Base-by-base conservation (phyloP, 331 rosid genomes). In the Ulmus americana region DNA sequence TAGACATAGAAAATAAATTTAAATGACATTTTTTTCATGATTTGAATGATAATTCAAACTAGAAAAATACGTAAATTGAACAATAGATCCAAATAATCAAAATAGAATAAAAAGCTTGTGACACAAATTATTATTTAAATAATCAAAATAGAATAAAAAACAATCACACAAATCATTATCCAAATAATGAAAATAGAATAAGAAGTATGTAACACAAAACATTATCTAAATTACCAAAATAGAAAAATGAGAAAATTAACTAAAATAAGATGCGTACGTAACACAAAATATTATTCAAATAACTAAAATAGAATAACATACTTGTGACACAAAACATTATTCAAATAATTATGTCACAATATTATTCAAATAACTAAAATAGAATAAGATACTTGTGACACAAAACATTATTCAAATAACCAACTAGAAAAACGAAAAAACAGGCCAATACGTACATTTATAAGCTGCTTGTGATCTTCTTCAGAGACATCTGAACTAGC, bases 381-480 rank as follows among this genome's bases (percentile, higher is more conserved):
- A 46, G 0, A 46, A 46, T 11, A 46, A 4, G 13, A 11, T 4
- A 46, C 12, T n/a, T n/a, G 51, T 5, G 51, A 47, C 22, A 20
- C 52, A 47, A 47, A 12, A 5, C 13, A 7, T 11, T 49, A 1
- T 13, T 8, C 10, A 18, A 39, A 20, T 10, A 53, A n/a, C n/a
- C n/a, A n/a, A n/a, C n/a, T n/a, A n/a, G n/a, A n/a, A n/a, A n/a
- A n/a, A n/a, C n/a, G n/a, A n/a, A n/a, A n/a, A n/a, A n/a, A n/a
- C 39, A 48, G n/a, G 20, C 1, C 22, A 65, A 61, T 55, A 76
- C 81, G 45, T 75, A 74, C 96, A 66, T 84, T 81, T 12, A 82
- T 65, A 49, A 77, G 95, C 62, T 83, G 94, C 6, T 54, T 65
- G 75, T 80, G 96, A 73, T 79, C 81, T 50, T 85, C 85, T 5